Evolutionary conservation across 306 rosid genomes (phyloP).

Genomic region (Cyclanthera cordifolia): DNA sequence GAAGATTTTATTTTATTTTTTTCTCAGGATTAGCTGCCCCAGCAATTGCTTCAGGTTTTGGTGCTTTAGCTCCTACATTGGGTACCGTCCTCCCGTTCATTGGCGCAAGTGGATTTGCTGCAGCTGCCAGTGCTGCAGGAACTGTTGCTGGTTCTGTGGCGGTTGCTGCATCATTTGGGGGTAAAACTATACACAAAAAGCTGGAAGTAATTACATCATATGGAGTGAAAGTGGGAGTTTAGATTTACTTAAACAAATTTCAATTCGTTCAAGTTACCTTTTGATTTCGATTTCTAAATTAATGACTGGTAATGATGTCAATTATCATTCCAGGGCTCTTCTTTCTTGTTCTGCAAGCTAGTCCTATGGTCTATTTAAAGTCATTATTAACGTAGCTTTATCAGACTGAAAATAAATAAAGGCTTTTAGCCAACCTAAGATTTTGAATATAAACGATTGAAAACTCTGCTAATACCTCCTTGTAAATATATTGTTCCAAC

Average conservation of each 20-base stretch:
- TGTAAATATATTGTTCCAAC: conserved; percentile 7
- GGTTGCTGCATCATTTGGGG: conserved; percentile 97
- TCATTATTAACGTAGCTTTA: background rate
- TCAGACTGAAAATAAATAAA: background rate
- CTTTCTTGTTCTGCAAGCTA: background rate
- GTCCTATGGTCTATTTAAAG: background rate
- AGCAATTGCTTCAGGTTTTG: conserved; percentile 84
- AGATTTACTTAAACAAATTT: background rate
- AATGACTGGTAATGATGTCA: background rate
- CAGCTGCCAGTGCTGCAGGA: conserved; percentile 90
- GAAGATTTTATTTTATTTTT: conserved; percentile 15
- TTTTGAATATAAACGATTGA: background rate
- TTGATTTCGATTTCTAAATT: background rate
- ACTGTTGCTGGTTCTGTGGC: conserved; percentile 89
- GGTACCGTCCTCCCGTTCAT: conserved; percentile 82
- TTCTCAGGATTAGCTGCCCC: conserved; percentile 90
- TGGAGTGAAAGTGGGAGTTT: background rate
- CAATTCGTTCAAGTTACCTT: background rate
- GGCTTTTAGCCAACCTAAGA: background rate
- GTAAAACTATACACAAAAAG: conserved; percentile 27
- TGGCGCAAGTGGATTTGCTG: conserved; percentile 90
- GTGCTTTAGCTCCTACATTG: conserved; percentile 88
- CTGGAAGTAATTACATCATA: background rate
- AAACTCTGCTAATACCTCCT: background rate
- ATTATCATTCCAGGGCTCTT: background rate